Percentiles rank a stretch among this genome's conserved stretches.
phyloP scores from a whole-genome alignment of 2,329 filamentous ascomycete species.

The Cercospora sojina region DNA sequence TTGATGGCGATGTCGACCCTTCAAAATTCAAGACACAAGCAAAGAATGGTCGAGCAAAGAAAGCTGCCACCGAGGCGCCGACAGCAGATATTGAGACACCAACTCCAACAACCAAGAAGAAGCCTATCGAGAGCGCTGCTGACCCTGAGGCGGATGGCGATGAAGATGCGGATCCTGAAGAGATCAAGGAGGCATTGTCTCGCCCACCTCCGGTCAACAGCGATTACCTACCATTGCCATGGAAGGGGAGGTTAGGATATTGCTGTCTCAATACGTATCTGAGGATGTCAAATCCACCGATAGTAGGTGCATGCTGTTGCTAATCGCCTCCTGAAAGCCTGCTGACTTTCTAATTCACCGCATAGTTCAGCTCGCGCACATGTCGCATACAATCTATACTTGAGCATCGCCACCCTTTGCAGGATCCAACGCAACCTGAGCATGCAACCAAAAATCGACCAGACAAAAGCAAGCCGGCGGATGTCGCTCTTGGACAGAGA shows the following conservation, averaged over 20 bases:
- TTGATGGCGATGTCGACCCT: slow-evolving; percentile 9
- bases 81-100: slow-evolving; percentile 10
- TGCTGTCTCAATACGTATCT: slow-evolving; percentile 93
- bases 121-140: slow-evolving; percentile 22
- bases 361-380: slow-evolving; percentile 76
- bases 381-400: slow-evolving; percentile 88
- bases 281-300: slow-evolving; percentile 72
- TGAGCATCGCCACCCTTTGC: slow-evolving; percentile 80
- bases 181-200: slow-evolving; percentile 58
- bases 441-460: slow-evolving; percentile 84
- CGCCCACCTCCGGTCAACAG: slow-evolving; percentile 79
- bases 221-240: slow-evolving; percentile 77
- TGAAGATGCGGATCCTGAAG: slow-evolving; percentile 55
- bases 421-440: slow-evolving; percentile 71
- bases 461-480: slow-evolving; percentile 68
- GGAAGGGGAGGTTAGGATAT: slow-evolving; percentile 87
- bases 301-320: slow-evolving; percentile 40
- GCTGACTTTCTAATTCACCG: not conserved
- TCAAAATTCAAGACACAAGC: slow-evolving; percentile 18
- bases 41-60: slow-evolving; percentile 26
- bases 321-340: not conserved
- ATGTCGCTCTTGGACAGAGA: slow-evolving; percentile 63
- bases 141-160: slow-evolving; percentile 57
- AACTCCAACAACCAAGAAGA: slow-evolving; percentile 32
- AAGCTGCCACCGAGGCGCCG: slow-evolving; percentile 18